Percentiles rank a stretch among this genome's conserved stretches.
Conservation (phyloP, 1,284 basidiomycete species). For the Ceratobasidium sp. region DNA sequence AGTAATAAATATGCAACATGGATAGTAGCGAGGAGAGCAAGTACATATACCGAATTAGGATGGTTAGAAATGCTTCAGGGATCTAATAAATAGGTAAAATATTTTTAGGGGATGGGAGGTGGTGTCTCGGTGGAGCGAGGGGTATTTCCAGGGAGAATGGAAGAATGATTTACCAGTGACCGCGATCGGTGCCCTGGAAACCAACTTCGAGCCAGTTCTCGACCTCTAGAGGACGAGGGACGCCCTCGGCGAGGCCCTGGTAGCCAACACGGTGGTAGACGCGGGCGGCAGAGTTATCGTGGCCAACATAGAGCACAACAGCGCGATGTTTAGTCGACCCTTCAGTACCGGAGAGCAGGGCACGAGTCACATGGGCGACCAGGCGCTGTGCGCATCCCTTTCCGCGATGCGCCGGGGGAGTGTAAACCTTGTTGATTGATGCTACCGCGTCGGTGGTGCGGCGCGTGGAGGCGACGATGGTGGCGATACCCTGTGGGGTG, state of each 20-base stretch:
- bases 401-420: conserved; percentile 62
- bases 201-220: conserved; percentile 71
- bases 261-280: conserved; percentile 73
- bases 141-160: not conserved
- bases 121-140: not conserved
- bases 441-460: conserved; percentile 60
- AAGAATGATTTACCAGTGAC: conserved; percentile 64
- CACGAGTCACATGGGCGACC: conserved; percentile 58
- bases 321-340: conserved; percentile 51
- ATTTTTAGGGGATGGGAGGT: not conserved
- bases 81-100: not conserved
- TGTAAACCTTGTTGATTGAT: conserved; percentile 74
- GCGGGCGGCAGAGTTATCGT: conserved; percentile 63
- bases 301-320: conserved; percentile 66
- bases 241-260: conserved; percentile 58
- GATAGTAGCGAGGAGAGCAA: conserved; percentile 11
- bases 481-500: conserved; percentile 62
- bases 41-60: conserved; percentile 1
- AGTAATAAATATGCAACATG: not conserved
- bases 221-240: conserved; percentile 51
- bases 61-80: not conserved
- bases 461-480: conserved; percentile 70
- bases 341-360: conserved; percentile 48
- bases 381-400: conserved; percentile 67
- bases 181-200: conserved; percentile 65